phyloP scores from a whole-genome alignment of 768 basidiomycete genomes.

The Boletus patriciae region DNA sequence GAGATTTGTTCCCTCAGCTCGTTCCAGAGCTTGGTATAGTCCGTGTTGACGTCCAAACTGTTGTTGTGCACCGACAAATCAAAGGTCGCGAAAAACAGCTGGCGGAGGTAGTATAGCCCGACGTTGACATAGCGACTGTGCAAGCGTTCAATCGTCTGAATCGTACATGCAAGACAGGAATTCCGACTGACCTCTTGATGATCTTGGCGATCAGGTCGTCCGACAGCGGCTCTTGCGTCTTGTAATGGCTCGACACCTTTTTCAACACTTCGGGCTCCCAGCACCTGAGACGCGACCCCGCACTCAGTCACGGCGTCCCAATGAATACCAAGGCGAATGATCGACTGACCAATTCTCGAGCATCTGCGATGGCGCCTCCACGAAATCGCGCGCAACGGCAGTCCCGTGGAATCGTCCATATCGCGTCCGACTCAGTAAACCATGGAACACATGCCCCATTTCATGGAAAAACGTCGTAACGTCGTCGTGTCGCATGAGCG shows the following conservation, averaged over 20 bases:
- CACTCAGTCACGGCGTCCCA: not conserved
- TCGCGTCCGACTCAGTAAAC: constrained; percentile 65
- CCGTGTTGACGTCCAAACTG: constrained; percentile 50
- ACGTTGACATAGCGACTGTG: constrained; percentile 73
- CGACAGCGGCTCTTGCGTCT: constrained; percentile 70
- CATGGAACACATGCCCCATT: constrained; percentile 77
- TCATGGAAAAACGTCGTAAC: constrained; percentile 93
- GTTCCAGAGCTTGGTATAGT: constrained; percentile 83
- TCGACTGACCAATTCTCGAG: constrained; percentile 75
- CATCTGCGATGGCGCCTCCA: constrained; percentile 92
- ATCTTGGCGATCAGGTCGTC: constrained; percentile 72
- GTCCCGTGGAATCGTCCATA: constrained; percentile 84
- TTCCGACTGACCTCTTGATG: constrained; percentile 59
- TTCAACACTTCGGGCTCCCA: constrained; percentile 80
- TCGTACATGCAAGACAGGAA: not conserved
- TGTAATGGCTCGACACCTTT: constrained; percentile 76
- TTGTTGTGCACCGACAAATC: constrained; percentile 28
- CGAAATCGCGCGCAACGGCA: constrained; percentile 76
- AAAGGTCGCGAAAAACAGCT: constrained; percentile 68
- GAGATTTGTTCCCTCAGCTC: constrained; percentile 67
- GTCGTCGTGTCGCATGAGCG: constrained; percentile 83
- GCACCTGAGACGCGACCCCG: constrained; percentile 45
- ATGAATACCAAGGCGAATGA: not conserved
- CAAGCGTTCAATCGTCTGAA: not conserved
- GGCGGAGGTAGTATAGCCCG: constrained; percentile 67